Base-by-base conservation (phyloP, 2,329 filamentous ascomycete species). In the Dothideomycetidae sp. region DNA sequence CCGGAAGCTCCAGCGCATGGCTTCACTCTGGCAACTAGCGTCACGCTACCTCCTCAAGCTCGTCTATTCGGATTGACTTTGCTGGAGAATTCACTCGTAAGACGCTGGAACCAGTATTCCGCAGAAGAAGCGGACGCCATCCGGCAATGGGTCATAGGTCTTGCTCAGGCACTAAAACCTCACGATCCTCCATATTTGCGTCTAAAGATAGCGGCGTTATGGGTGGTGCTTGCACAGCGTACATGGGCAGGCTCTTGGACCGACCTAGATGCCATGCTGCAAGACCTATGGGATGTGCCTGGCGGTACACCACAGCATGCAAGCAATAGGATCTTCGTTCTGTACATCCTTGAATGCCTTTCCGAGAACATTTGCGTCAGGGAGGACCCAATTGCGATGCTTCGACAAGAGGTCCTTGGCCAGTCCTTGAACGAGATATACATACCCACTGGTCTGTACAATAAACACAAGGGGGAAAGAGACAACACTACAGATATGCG, bases 291-390 rank as follows among this genome's bases (percentile, higher is more conserved):
- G 90, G 63, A 66, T 16, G 64, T 48, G 32, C 33, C 44, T 9
- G 33, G 48, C 23, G 39, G 45, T 21, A 29, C 28, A 10, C 4
- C 29, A 10, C 18, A 29, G 18, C 31, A 32, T 17, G 10, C 13
- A 11, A 31, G 36, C 29, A 50, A 52, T 31, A 45, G 53, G 37
- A 52, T 52, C 37, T 55, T 71, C 21, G 66, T 70, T 32, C 69
- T 98, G 21, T 80, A 79, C 42, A 73, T 96, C 31, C 68, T 98
- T 35, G 90, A 96, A 62, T 86, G 80, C 12, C 68, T 98, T 21
- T 93, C 88, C 2, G 90, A 96, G 48, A 90, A 96, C 56, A 75
- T 94, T 36, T 93, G 96, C 61, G 82, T 81, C 47, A 76, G 82
- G 23, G 90, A 96, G 53, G 90, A 96, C 58, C 71, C 81, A 2